Percentiles rank a stretch among this genome's conserved stretches.
Evolutionary conservation across 2,329 filamentous ascomycete species (phyloP).

Genomic region (Talaromyces albobiverticillius): DNA sequence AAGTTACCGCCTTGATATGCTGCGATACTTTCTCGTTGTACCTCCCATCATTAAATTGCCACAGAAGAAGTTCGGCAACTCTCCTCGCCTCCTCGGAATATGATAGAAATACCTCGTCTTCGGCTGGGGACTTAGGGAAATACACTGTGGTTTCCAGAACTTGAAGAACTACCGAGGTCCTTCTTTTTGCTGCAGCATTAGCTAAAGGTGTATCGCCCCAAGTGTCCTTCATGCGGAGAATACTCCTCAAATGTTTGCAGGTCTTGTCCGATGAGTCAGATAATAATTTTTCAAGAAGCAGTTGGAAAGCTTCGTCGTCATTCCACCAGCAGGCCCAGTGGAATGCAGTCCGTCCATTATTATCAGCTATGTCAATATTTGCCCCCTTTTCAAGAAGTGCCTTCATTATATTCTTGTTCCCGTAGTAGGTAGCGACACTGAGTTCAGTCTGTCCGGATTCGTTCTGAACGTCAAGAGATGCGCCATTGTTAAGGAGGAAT

Average conservation of each 20-base stretch:
- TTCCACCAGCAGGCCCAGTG: background rate
- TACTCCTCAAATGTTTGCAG: background rate
- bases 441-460: too few relatives aligned
- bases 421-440: too few relatives aligned
- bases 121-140: background rate
- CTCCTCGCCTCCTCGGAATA: background rate
- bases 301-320: background rate
- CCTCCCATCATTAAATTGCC: too few relatives aligned
- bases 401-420: too few relatives aligned
- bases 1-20: background rate
- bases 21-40: background rate
- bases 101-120: background rate
- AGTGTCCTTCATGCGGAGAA: background rate
- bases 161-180: background rate
- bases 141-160: background rate
- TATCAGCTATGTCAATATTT: background rate
- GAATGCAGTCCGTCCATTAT: background rate
- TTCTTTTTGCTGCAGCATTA: background rate
- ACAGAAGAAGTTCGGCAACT: background rate
- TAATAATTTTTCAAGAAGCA: background rate
- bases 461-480: too few relatives aligned
- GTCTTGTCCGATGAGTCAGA: background rate
- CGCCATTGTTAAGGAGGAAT: background rate
- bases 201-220: background rate
- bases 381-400: background rate